Conservation (phyloP, 768 basidiomycete genomes). For the Obba rivulosa region DNA sequence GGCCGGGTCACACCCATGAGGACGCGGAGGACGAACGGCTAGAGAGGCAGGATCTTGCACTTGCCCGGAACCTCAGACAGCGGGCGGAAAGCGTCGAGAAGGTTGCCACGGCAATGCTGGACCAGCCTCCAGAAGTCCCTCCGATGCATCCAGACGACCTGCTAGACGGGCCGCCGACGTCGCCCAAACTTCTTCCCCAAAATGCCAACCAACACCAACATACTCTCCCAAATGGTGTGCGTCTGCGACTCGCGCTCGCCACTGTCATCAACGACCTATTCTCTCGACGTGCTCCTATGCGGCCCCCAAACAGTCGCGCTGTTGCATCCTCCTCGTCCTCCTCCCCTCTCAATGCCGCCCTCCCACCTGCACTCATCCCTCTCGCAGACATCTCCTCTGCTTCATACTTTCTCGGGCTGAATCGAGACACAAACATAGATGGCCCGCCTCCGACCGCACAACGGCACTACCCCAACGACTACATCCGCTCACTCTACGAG, state of each 20-base stretch:
- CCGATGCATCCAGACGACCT: conserved; percentile 51
- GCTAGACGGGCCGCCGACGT: conserved; percentile 46
- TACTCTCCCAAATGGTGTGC: conserved; percentile 73
- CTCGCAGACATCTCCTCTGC: conserved; percentile 5
- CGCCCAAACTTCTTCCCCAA: conserved; percentile 38
- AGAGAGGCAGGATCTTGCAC: conserved; percentile 51
- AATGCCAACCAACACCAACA: conserved; percentile 41
- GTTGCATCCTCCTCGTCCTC: conserved; percentile 3
- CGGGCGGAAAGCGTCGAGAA: conserved; percentile 82
- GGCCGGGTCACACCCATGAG: conserved; percentile 41
- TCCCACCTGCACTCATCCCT: conserved; percentile 11
- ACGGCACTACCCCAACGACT: conserved; percentile 26
- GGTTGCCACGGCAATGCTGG: conserved; percentile 75
- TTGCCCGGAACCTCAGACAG: conserved; percentile 61
- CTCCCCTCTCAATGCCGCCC: conserved; percentile 4
- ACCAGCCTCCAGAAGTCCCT: conserved; percentile 65
- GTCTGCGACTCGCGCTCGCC: conserved; percentile 67
- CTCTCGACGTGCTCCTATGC: conserved; percentile 55
- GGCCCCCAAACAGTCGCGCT: conserved; percentile 14
- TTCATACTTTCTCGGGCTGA: conserved; percentile 17
- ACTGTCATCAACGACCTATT: conserved; percentile 82
- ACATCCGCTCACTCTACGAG: conserved; percentile 48
- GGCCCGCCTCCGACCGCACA: conserved; percentile 4
- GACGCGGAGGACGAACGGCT: conserved; percentile 57
- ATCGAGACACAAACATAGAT: not conserved